A percentile compares a stretch with the other conserved stretches of the same genome.
phyloP scores from a whole-genome alignment of 768 basidiomycete species.

The Clathrus columnatus region DNA sequence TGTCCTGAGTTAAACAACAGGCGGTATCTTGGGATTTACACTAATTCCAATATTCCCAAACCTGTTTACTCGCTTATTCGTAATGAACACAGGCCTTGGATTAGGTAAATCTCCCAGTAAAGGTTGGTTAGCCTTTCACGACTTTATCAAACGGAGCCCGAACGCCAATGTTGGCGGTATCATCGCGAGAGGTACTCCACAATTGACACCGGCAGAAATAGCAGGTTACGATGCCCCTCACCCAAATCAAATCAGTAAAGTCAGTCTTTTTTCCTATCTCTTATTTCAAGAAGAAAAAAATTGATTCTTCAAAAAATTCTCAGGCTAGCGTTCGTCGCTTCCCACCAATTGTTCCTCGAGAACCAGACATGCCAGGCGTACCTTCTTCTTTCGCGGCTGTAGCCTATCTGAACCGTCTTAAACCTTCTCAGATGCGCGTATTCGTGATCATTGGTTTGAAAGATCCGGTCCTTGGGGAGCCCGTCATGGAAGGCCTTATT shows the following conservation, averaged over 20 bases:
- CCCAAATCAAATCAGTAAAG: conserved; percentile 7
- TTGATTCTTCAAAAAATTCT: background rate
- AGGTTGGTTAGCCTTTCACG: conserved; percentile 7
- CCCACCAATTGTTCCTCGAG: conserved; percentile 6
- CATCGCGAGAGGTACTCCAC: conserved; percentile 5
- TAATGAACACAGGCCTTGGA: conserved; percentile 9
- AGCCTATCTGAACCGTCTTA: conserved; percentile 6
- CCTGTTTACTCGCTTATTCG: conserved; percentile 6
- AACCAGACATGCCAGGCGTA: conserved; percentile 7
- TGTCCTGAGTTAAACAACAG: background rate
- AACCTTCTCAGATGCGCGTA: conserved; percentile 1
- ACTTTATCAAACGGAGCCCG: conserved; percentile 8
- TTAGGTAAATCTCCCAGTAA: conserved; percentile 9
- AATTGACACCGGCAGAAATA: conserved; percentile 6
- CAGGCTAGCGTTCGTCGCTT: conserved; percentile 9
- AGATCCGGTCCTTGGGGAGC: conserved; percentile 4
- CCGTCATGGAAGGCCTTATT: conserved; percentile 6
- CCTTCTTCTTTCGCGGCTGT: conserved; percentile 5
- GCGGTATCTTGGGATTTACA: conserved; percentile 9
- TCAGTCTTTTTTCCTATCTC: background rate
- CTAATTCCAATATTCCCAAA: conserved; percentile 9
- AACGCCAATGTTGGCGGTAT: conserved; percentile 8
- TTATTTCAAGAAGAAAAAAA: too few relatives aligned
- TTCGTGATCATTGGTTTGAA: conserved; percentile 7
- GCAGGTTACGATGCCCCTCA: conserved; percentile 9